Base-by-base conservation (phyloP, 805 yeast genomes). In the Citeromyces matritensis region DNA sequence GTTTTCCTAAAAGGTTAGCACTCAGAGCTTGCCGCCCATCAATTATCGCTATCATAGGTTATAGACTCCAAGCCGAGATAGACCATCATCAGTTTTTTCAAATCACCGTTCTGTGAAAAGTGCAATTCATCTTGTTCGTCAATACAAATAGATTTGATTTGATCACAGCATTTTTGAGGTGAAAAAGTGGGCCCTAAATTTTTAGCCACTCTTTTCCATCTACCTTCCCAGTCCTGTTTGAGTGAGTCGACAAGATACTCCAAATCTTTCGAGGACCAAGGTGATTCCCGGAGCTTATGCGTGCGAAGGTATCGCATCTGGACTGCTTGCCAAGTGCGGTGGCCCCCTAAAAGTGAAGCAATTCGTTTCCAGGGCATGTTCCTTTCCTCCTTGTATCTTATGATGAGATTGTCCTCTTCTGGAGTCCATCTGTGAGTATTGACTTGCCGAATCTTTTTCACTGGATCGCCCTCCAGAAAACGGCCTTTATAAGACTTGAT, bases 231-330 rank as follows among this genome's bases (percentile, higher is more conserved):
- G 41, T 60, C 66, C 17, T 48, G 44, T 14, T 49, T 39, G 23
- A 60, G 40, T 2, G 48, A 48, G 27, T 42, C 41, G 12, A 51
- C 37, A 24, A 60, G 39, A 30, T 44, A 46, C 3, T 43, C 32
- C 26, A 47, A 56, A 47, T 61, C 60, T 21, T 42, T 45, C 23
- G 49, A 37, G 10, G 57, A 44, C 58, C 62, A 55, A 21, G 41
- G 40, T 13, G 43, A 55, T 30, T 49, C 46, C 21, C 63, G 40
- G 6, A 53, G 42, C 34, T 56, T 56, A 34, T 58, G 57, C 25
- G 53, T 45, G 7, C 67, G 47, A 27, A 62, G 43, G 36, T 62
- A 62, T 31, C 65, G 41, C 67, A 61, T 62, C 41, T 62, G 68
- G 24, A 62, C 54, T 2, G 65, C 63, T 39, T 60, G 65, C 65